These are phyloP conservation scores for Lasiodiplodia citricola DNA, from an alignment of 2,329 filamentous ascomycete genomes.

Conservation along the genomic window DNA sequence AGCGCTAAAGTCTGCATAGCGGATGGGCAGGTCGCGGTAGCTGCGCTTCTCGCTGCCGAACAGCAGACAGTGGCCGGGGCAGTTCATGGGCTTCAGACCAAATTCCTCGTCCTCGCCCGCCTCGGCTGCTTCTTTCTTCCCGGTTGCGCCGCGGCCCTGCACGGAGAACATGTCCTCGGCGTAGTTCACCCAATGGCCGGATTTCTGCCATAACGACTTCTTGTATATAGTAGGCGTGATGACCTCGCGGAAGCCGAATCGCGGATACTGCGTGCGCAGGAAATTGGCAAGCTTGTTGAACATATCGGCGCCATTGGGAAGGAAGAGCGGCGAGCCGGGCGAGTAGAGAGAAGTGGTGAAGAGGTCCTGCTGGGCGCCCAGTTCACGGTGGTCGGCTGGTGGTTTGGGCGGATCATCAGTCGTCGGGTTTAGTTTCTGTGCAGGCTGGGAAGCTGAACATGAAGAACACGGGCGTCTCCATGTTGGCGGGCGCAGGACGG, in stretches of 20 bases:
- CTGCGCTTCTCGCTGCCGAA: constrained; percentile 83
- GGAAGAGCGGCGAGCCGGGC: constrained; percentile 83
- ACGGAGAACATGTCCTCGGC: constrained; percentile 92
- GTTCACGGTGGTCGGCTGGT: constrained; percentile 55
- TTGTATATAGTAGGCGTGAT: constrained; percentile 92
- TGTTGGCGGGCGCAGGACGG: neutral
- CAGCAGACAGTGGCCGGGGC: constrained; percentile 89
- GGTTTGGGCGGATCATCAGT: constrained; percentile 42
- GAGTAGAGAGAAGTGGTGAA: constrained; percentile 82
- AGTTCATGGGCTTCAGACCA: constrained; percentile 94
- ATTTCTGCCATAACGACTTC: constrained; percentile 82
- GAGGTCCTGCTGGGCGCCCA: constrained; percentile 67
- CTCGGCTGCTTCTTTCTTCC: constrained; percentile 53
- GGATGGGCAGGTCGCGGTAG: constrained; percentile 87
- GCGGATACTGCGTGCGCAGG: constrained; percentile 80
- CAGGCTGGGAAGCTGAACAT: constrained; percentile 38
- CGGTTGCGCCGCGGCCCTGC: constrained; percentile 51
- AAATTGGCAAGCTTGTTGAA: constrained; percentile 85
- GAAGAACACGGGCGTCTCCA: constrained; percentile 37
- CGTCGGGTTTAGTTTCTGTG: constrained; percentile 14
- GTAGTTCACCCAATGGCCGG: constrained; percentile 88
- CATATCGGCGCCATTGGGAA: constrained; percentile 79
- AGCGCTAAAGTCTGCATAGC: constrained; percentile 94
- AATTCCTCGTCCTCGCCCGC: constrained; percentile 71
- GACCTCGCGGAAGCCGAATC: constrained; percentile 87